A percentile compares a stretch with the other conserved stretches of the same genome.
Conservation (phyloP, 768 basidiomycete species). For the Termitomyces sp. region DNA sequence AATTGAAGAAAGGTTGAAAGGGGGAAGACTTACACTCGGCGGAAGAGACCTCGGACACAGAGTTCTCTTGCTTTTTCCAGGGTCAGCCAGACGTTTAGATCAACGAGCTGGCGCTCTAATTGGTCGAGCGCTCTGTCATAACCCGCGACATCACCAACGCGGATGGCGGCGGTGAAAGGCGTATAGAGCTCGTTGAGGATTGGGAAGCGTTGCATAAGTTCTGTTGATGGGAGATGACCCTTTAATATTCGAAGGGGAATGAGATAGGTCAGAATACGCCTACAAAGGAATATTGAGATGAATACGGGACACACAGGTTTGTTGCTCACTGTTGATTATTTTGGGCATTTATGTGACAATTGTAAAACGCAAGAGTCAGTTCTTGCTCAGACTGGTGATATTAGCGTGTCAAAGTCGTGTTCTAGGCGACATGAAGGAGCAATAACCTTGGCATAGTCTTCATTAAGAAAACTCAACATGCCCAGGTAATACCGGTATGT, state of each 20-base stretch:
- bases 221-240: constrained; percentile 78
- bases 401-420: constrained; percentile 1
- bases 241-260: constrained; percentile 86
- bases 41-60: constrained; percentile 80
- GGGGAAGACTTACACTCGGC: constrained; percentile 56
- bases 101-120: constrained; percentile 73
- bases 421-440: neutral
- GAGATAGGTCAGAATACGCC: constrained; percentile 88
- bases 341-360: constrained; percentile 67
- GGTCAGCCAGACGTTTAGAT: constrained; percentile 82
- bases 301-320: neutral
- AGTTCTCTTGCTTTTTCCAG: constrained; percentile 87
- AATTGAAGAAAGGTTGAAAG: neutral
- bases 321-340: constrained; percentile 77
- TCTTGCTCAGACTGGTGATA: constrained; percentile 72
- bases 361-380: constrained; percentile 81
- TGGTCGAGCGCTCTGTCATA: constrained; percentile 78
- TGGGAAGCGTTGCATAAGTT: constrained; percentile 71
- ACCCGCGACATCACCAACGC: constrained; percentile 67
- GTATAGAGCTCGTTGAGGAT: constrained; percentile 67
- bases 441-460: constrained; percentile 81
- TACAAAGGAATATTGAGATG: constrained; percentile 26
- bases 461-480: constrained; percentile 91
- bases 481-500: constrained; percentile 95
- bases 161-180: constrained; percentile 81